Conservation (phyloP, 2,329 filamentous ascomycete genomes). For the Elsinoe necatrix region DNA sequence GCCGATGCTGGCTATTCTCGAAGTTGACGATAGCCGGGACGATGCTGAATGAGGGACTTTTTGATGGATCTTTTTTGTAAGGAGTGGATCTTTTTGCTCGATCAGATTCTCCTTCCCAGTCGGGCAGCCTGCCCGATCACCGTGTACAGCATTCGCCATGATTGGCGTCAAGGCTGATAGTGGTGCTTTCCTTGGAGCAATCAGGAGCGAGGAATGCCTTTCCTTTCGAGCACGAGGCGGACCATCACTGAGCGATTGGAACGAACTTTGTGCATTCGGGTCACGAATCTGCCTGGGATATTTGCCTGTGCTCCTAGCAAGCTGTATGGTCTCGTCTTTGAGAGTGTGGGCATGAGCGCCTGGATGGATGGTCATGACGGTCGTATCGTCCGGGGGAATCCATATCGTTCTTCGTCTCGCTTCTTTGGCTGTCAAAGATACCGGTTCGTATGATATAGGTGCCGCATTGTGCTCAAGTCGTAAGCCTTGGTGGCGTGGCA, state of each 20-base stretch:
- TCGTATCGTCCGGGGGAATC: constrained; percentile 44
- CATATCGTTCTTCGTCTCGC: constrained; percentile 43
- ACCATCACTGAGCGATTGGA: background rate
- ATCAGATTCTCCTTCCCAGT: constrained; percentile 11
- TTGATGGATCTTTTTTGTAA: background rate
- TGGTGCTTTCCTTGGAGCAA: constrained; percentile 27
- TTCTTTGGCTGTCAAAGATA: constrained; percentile 28
- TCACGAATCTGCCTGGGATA: background rate
- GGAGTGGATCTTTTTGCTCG: background rate
- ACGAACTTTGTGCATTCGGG: background rate
- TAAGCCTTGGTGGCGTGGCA: background rate
- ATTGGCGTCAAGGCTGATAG: constrained; percentile 22
- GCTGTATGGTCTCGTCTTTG: constrained; percentile 28
- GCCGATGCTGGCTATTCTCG: background rate
- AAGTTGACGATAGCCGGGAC: background rate
- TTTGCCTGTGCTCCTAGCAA: constrained; percentile 13
- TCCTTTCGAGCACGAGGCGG: background rate
- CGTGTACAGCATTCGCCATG: background rate
- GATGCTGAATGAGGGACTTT: too few species aligned
- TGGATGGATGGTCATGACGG: constrained; percentile 44
- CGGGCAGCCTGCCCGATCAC: constrained; percentile 5
- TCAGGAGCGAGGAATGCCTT: constrained; percentile 14
- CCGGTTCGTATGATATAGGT: background rate
- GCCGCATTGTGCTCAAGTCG: background rate
- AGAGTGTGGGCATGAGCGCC: constrained; percentile 31